These are phyloP conservation scores for Colletotrichum karsti DNA, from an alignment of 2,329 filamentous ascomycete species.

Conservation along the genomic window DNA sequence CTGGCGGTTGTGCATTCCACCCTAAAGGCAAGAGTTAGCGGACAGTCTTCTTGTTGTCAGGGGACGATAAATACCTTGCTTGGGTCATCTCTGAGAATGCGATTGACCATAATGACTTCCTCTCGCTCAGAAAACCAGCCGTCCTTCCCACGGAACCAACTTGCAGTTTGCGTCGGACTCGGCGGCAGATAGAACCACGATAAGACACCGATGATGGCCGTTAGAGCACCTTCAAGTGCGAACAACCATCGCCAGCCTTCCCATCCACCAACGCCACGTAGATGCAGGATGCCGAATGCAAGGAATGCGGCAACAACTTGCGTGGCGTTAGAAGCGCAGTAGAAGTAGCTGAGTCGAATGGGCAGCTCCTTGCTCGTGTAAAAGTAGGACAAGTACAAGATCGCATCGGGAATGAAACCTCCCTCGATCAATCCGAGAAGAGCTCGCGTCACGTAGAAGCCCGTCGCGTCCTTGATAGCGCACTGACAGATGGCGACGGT, in stretches of 20 bases:
- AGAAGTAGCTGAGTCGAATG: conserved; percentile 71
- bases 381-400: conserved; percentile 66
- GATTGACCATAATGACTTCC: conserved; percentile 71
- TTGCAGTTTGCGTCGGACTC: conserved; percentile 67
- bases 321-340: conserved; percentile 64
- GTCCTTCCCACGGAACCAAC: conserved; percentile 60
- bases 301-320: conserved; percentile 60
- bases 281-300: conserved; percentile 61
- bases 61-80: neutral
- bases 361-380: conserved; percentile 74
- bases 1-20: conserved; percentile 63
- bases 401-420: conserved; percentile 43
- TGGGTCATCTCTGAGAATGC: conserved; percentile 47
- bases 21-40: conserved; percentile 29
- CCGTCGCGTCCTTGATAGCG: conserved; percentile 36
- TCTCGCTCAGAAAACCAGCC: conserved; percentile 68
- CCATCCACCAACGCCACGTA: conserved; percentile 56
- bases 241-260: conserved; percentile 64
- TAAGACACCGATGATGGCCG: conserved; percentile 51
- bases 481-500: conserved; percentile 43
- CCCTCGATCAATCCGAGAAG: conserved; percentile 58
- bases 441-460: conserved; percentile 41
- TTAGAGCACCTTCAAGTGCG: conserved; percentile 53
- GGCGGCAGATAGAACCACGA: conserved; percentile 56
- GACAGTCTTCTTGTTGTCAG: rapidly evolving